Base-by-base conservation (phyloP, 768 basidiomycete genomes). In the Tephrocybe sp. region DNA sequence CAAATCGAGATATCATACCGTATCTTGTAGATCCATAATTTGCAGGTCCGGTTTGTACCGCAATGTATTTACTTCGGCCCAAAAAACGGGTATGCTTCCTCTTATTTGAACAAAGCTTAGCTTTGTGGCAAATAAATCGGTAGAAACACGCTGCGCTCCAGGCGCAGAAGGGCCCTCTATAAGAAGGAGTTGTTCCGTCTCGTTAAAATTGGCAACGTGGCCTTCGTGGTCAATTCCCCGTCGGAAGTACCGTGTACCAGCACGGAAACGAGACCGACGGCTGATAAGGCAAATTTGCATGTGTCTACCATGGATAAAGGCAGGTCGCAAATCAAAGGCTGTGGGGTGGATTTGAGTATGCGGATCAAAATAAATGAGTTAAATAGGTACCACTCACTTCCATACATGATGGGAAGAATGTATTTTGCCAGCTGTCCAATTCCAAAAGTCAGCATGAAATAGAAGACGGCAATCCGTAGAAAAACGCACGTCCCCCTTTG, bases 41-140 rank as follows among this genome's bases (percentile, higher is more conserved):
- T 93, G 92, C 50, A 99, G 69, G 69, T 98, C 97, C 8, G 97
- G 97, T 61, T 92, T 96, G 66, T 98, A 99, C 58, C 94, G 78
- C 57, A 99, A 63, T 35, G 90, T 98, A 68, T 92, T 98, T 62
- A 99, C 74, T 67, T 99, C 96, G 1, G 92, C 90, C 96, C 97
- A 99, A 64, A 88, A 98, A 16, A 98, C 65, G 1, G 97, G 97
- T 5, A 93, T 84, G 58, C 93, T 96, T 9, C 97, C 97, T 55
- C 97, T 77, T 47, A 86, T 93, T 69, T 99, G 97, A 6, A 94
- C 90, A 66, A 89, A 98, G 65, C 91, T 91, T 57, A 94, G 69
- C 64, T 84, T 82, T 12, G 76, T 72, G 2, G 75, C 78, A 47
- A 74, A 79, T 9, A 52, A 58, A 36, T 78, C 78, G 45, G 79